A percentile compares a stretch with the other conserved stretches of the same genome.
phyloP scores from a whole-genome alignment of 768 basidiomycete genomes.

The Mycena epipterygia region DNA sequence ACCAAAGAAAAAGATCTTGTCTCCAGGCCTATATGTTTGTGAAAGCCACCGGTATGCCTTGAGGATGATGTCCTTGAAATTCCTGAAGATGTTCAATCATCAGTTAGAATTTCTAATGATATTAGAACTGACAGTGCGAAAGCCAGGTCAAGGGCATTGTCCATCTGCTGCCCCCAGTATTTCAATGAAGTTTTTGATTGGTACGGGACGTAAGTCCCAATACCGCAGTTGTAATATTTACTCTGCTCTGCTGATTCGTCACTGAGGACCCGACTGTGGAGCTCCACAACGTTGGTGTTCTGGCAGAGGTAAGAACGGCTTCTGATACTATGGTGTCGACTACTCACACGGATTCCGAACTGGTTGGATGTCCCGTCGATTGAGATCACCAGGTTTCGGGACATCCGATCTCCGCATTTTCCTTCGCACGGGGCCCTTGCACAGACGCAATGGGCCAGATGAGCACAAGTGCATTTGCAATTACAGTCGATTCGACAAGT shows the following conservation, averaged over 20 bases:
- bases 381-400: no score
- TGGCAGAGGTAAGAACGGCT: constrained; percentile 20
- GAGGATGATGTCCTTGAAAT: background rate
- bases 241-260: no score
- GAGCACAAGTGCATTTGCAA: no score
- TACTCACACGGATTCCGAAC: constrained; percentile 48
- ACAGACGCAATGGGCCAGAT: no score
- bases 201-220: constrained; percentile 46
- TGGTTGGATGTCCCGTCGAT: no score
- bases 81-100: no score
- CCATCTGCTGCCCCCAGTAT: constrained; percentile 17
- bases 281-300: constrained; percentile 52
- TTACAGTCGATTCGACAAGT: no score
- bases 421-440: no score
- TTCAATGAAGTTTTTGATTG: constrained; percentile 32
- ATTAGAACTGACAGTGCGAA: background rate
- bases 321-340: background rate
- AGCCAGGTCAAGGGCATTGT: background rate
- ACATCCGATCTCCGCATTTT: no score
- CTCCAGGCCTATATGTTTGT: background rate
- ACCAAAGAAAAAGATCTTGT: constrained; percentile 11
- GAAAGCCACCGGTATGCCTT: constrained; percentile 8
- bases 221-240: no score
- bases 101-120: no score
- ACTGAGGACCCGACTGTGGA: constrained; percentile 42